These are phyloP conservation scores for Suillus occidentalis DNA, from an alignment of 768 basidiomycete species.

Conservation along the genomic window DNA sequence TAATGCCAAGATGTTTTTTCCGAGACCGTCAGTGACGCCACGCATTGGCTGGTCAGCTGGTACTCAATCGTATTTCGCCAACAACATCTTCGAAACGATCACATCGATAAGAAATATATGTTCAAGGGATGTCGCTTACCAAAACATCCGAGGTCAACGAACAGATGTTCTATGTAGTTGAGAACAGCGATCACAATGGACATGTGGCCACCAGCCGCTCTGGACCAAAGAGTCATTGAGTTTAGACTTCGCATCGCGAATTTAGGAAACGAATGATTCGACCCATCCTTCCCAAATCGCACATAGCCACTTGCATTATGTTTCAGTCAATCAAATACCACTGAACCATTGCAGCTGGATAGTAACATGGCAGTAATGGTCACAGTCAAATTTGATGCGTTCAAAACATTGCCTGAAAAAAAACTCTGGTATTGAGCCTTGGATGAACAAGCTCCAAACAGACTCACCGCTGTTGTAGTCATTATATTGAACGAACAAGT, in stretches of 20 bases:
- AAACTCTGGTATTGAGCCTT: not conserved
- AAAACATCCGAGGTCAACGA: not conserved
- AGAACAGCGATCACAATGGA: not conserved
- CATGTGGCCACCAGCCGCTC: not conserved
- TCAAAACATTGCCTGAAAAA: not conserved
- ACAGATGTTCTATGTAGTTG: not conserved
- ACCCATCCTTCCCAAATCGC: not conserved
- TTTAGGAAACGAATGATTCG: not conserved
- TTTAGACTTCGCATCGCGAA: not conserved
- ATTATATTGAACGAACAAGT: not conserved
- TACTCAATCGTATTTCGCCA: conserved; percentile 11
- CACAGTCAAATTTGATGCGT: not conserved
- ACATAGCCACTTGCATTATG: not conserved
- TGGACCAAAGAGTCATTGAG: not conserved
- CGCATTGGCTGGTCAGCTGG: conserved; percentile 4
- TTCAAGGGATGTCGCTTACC: not conserved
- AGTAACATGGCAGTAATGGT: not conserved
- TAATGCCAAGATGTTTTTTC: conserved; percentile 4
- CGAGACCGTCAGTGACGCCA: conserved; percentile 10
- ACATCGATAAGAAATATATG: not conserved
- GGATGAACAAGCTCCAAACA: not conserved
- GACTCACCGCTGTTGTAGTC: not conserved
- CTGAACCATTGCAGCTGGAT: not conserved
- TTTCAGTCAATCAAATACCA: not conserved
- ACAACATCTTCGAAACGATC: conserved; percentile 14